These are phyloP conservation scores for Gamsiella multidivaricata DNA, from an alignment of 192 early-diverging fungal species.

Conservation along the genomic window DNA sequence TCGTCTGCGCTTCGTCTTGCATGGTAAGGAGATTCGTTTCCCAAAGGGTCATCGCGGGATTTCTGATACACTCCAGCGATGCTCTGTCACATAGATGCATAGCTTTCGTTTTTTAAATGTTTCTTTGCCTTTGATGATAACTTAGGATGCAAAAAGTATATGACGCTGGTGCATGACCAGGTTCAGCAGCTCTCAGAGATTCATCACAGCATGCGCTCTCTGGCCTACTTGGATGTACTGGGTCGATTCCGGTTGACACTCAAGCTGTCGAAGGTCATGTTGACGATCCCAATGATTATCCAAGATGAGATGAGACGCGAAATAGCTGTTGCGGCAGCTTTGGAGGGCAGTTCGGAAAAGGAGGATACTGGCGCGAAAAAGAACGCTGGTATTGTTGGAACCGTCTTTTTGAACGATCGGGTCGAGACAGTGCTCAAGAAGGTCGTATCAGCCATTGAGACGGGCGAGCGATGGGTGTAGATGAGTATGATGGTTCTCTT, in stretches of 20 bases:
- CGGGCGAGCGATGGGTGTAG: conserved; percentile 49
- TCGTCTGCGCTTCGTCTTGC: conserved; percentile 39
- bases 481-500: neutral
- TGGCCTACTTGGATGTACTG: conserved; percentile 67
- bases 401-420: conserved; percentile 48
- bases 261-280: conserved; percentile 61
- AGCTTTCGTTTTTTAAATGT: no score
- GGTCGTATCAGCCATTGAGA: conserved; percentile 52
- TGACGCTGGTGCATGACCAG: conserved; percentile 67
- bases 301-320: conserved; percentile 59
- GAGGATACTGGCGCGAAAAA: conserved; percentile 38
- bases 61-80: neutral
- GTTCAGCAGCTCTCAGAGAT: conserved; percentile 65
- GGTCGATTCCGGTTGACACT: conserved; percentile 65
- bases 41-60: neutral
- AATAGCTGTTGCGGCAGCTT: conserved; percentile 45
- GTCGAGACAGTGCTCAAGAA: conserved; percentile 54
- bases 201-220: conserved; percentile 63
- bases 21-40: conserved; percentile 14
- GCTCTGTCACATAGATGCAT: no score
- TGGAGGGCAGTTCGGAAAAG: conserved; percentile 32
- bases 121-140: no score
- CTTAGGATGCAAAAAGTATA: conserved; percentile 68
- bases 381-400: conserved; percentile 47
- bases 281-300: conserved; percentile 66